Percentiles rank a stretch among this genome's conserved stretches.
phyloP scores from a whole-genome alignment of 768 basidiomycete genomes.

The Panus rudis region DNA sequence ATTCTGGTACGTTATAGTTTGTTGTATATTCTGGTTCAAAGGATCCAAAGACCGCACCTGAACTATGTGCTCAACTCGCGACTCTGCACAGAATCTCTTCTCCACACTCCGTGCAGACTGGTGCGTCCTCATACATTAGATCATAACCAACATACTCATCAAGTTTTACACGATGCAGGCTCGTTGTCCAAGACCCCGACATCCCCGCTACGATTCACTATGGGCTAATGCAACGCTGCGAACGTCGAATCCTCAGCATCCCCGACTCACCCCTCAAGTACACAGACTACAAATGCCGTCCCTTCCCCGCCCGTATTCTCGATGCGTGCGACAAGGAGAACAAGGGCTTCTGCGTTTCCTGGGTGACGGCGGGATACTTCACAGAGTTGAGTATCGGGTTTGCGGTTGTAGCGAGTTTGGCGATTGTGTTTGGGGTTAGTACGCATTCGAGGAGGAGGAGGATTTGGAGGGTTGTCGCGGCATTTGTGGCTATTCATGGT shows the following conservation, averaged over 20 bases:
- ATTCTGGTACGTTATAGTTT: constrained; percentile 38
- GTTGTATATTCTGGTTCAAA: background rate
- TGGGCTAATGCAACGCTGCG: no score
- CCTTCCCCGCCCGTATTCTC: constrained; percentile 50
- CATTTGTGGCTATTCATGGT: constrained; percentile 59
- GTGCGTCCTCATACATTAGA: no score
- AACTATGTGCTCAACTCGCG: no score
- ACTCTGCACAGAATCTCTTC: constrained; percentile 59
- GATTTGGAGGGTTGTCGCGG: constrained; percentile 71
- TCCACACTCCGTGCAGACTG: constrained; percentile 57
- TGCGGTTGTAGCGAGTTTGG: constrained; percentile 46
- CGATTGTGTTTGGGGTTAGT: constrained; percentile 62
- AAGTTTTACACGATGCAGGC: no score
- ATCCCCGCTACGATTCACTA: no score
- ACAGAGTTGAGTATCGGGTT: constrained; percentile 62
- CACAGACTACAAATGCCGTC: constrained; percentile 53
- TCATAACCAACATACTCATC: no score
- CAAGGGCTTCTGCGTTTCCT: constrained; percentile 51
- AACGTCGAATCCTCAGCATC: no score
- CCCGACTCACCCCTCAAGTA: no score
- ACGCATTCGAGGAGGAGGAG: constrained; percentile 68
- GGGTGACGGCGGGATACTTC: constrained; percentile 66
- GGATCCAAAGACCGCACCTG: constrained; percentile 2
- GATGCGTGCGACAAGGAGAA: constrained; percentile 48
- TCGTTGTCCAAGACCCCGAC: no score